Conservation (phyloP, 2,329 filamentous ascomycete species). For the Cladorrhinum sp. region DNA sequence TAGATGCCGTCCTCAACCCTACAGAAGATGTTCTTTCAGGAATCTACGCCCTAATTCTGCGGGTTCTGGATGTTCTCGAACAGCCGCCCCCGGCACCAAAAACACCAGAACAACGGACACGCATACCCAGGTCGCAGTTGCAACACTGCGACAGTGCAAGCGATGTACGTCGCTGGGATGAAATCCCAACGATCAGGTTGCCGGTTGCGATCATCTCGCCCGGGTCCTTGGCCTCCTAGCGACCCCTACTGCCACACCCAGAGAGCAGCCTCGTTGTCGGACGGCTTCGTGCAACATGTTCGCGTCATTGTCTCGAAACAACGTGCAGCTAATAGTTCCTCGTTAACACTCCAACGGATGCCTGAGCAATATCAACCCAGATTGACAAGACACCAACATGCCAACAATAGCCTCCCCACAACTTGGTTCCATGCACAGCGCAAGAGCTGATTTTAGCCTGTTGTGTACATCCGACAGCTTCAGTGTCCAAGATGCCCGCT, state of each 20-base stretch:
- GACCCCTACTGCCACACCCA: constrained; percentile 2
- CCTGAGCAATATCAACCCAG: constrained; percentile 13
- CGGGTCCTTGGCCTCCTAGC: constrained; percentile 2
- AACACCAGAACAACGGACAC: constrained; percentile 5
- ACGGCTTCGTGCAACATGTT: constrained; percentile 12
- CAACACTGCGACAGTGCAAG: neutral
- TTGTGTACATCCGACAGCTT: constrained; percentile 17
- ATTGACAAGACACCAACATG: constrained; percentile 17
- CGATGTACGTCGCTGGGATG: constrained; percentile 7
- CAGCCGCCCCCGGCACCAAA: neutral
- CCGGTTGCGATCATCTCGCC: constrained; percentile 10
- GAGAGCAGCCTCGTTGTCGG: neutral
- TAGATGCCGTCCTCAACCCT: neutral
- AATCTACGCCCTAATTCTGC: neutral
- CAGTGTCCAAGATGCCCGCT: constrained; percentile 13
- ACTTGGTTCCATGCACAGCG: constrained; percentile 14
- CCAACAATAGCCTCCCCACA: constrained; percentile 13
- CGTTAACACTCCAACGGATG: neutral
- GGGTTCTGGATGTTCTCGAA: neutral
- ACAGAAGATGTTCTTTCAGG: neutral
- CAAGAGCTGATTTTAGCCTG: constrained; percentile 21
- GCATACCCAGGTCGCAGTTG: constrained; percentile 6
- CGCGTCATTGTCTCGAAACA: constrained; percentile 6
- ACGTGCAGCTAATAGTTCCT: constrained; percentile 4
- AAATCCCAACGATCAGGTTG: constrained; percentile 5